phyloP scores from a whole-genome alignment of 1,284 basidiomycete species.

The Ceratobasidium sp. region DNA sequence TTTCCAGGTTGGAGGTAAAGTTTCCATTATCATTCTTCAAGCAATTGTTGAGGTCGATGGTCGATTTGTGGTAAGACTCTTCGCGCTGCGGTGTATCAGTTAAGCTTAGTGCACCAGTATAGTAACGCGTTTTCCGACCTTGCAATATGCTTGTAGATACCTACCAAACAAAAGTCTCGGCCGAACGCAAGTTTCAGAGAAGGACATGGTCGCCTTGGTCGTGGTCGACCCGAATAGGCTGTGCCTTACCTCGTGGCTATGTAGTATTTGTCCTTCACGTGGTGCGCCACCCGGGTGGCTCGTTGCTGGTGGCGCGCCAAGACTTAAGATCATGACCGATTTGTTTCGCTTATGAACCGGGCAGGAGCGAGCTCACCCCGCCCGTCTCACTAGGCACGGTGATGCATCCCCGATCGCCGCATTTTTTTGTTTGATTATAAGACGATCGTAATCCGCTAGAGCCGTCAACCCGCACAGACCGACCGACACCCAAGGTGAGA shows the following conservation, averaged over 20 bases:
- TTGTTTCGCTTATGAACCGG: no score
- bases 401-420: no score
- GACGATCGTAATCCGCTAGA: not conserved
- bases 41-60: constrained; percentile 23
- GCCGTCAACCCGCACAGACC: not conserved
- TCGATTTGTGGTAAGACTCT: constrained; percentile 28
- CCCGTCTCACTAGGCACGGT: no score
- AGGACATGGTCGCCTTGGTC: constrained; percentile 22
- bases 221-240: constrained; percentile 4
- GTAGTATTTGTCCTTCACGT: not conserved
- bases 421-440: not conserved
- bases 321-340: no score
- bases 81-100: constrained; percentile 3
- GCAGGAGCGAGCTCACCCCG: no score
- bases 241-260: constrained; percentile 23
- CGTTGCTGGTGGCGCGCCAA: not conserved
- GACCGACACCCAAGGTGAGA: not conserved
- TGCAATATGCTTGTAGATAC: constrained; percentile 36
- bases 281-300: not conserved
- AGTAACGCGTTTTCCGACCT: constrained; percentile 2
- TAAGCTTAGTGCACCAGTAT: not conserved
- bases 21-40: constrained; percentile 34
- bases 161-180: constrained; percentile 39
- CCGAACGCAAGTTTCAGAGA: constrained; percentile 26
- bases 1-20: constrained; percentile 19